phyloP scores from a whole-genome alignment of 2,329 filamentous ascomycete species.

The Pseudocercospora fijiensis region DNA sequence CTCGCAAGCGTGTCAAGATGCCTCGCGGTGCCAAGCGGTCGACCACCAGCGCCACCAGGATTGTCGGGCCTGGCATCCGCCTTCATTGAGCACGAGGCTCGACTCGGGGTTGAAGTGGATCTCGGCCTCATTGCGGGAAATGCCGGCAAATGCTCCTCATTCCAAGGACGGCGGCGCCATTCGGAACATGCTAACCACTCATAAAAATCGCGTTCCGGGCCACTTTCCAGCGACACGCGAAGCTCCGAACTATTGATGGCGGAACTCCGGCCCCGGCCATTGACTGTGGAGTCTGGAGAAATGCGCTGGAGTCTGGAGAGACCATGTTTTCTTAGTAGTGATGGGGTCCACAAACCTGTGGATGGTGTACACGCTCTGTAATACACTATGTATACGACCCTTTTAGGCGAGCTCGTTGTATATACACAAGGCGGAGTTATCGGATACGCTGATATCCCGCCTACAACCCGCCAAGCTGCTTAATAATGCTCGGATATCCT shows the following conservation, averaged over 20 bases:
- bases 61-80: not conserved
- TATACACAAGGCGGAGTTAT: too few species aligned
- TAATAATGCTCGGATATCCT: too few species aligned
- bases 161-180: not conserved
- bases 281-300: slow-evolving; percentile 11
- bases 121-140: not conserved
- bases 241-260: not conserved
- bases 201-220: not conserved
- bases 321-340: slow-evolving; percentile 1
- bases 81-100: not conserved
- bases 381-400: too few species aligned
- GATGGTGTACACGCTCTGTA: too few species aligned
- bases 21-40: not conserved
- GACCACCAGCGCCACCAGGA: not conserved
- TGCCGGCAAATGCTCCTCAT: slow-evolving; percentile 1
- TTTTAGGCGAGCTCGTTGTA: too few species aligned
- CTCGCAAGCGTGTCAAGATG: not conserved
- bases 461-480: too few species aligned
- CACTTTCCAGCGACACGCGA: slow-evolving; percentile 8
- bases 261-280: slow-evolving; percentile 8
- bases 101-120: not conserved
- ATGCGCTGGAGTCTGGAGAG: slow-evolving; percentile 17
- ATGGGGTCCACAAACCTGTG: too few species aligned
- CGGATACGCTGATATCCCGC: too few species aligned
- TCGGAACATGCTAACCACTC: not conserved